Evolutionary conservation across 208 protist species (phyloP).

Genomic region (Acanthamoeba castellanii): DNA sequence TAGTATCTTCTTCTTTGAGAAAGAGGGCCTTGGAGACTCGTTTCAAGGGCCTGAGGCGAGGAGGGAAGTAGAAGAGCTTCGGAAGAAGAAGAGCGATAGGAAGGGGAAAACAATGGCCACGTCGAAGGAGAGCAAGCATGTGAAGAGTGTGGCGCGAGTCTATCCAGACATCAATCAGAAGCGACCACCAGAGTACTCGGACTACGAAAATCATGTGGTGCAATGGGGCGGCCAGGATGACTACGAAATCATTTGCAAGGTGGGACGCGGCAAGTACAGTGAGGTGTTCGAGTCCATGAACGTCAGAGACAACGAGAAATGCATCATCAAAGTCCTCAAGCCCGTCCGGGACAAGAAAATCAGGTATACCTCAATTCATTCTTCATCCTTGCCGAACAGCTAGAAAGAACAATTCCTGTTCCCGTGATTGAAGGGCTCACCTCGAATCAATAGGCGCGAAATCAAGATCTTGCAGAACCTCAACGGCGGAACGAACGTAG

Average conservation of each 20-base stretch:
- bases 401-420: neutral
- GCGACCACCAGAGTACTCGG: constrained; percentile 95
- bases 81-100: neutral
- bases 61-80: neutral
- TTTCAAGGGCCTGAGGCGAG: too few relatives aligned
- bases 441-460: constrained; percentile 88
- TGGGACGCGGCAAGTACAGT: constrained; percentile 99
- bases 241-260: constrained; percentile 97
- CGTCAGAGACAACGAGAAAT: constrained; percentile 91
- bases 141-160: constrained; percentile 71
- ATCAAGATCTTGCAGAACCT: constrained; percentile 99
- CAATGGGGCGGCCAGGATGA: constrained; percentile 94
- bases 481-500: constrained; percentile 98
- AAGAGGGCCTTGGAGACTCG: too few relatives aligned
- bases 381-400: too few relatives aligned
- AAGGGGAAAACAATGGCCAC: neutral
- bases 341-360: constrained; percentile 88
- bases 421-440: neutral
- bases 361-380: constrained; percentile 28
- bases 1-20: too few relatives aligned
- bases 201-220: constrained; percentile 95
- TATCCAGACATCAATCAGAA: constrained; percentile 90
- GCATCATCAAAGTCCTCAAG: constrained; percentile 95
- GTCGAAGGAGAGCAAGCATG: constrained; percentile 63
- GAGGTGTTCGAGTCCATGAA: constrained; percentile 99